phyloP scores from a whole-genome alignment of 1,284 basidiomycete species.

The Sporisorium graminicola region DNA sequence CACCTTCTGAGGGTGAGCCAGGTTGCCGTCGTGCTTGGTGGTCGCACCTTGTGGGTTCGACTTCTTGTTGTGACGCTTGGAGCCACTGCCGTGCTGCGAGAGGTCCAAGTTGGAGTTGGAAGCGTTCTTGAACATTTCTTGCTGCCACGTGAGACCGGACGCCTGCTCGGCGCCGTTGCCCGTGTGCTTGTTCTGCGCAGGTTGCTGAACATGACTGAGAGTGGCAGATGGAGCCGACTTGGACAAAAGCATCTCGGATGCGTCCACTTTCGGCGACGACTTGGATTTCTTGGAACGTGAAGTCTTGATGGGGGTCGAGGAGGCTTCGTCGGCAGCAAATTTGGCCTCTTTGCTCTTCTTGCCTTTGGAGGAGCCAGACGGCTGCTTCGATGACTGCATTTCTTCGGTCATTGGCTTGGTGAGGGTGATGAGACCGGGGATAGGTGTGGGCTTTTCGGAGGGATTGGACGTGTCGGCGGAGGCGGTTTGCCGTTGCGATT shows the following conservation, averaged over 20 bases:
- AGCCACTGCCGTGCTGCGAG: constrained; percentile 25
- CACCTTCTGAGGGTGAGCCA: constrained; percentile 46
- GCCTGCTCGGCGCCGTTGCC: constrained; percentile 16
- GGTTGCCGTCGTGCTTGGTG: constrained; percentile 46
- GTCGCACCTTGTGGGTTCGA: constrained; percentile 5
- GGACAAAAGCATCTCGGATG: constrained; percentile 44
- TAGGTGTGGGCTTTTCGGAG: constrained; percentile 15
- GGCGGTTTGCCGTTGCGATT: constrained; percentile 25
- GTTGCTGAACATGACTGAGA: constrained; percentile 19
- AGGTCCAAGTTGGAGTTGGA: constrained; percentile 30
- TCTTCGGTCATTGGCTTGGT: constrained; percentile 50
- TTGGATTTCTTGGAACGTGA: constrained; percentile 39
- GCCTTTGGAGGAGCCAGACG: constrained; percentile 11
- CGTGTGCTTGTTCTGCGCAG: constrained; percentile 15
- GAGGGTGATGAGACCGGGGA: constrained; percentile 54
- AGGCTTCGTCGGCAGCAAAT: constrained; percentile 25
- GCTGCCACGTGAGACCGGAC: constrained; percentile 57
- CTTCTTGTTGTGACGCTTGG: constrained; percentile 30
- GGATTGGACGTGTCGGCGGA: constrained; percentile 3
- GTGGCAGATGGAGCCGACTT: constrained; percentile 46
- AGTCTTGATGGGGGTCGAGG: constrained; percentile 37
- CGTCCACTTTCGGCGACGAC: constrained; percentile 35
- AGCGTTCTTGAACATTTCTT: constrained; percentile 48
- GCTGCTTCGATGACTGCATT: constrained; percentile 39
- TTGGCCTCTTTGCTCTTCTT: constrained; percentile 51